Evolutionary conservation across 345 rosid species (phyloP).

Genomic region (Eucalyptus regnans): DNA sequence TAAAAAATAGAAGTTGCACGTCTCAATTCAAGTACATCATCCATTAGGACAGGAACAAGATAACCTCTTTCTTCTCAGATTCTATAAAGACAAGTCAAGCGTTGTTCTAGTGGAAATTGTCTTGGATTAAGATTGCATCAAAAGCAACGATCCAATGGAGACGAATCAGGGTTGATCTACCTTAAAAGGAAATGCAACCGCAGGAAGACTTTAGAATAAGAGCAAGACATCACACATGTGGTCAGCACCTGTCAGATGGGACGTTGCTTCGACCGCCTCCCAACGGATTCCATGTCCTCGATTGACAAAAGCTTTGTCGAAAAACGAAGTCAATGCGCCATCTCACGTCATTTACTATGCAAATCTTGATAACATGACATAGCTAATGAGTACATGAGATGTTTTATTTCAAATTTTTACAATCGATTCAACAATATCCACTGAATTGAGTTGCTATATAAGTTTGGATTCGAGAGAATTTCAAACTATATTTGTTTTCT

Average conservation of each 20-base stretch:
- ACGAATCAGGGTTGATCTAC: neutral
- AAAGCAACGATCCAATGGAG: neutral
- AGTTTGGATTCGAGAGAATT: neutral
- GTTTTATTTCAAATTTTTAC: neutral
- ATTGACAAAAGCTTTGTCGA: neutral
- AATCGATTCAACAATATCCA: neutral
- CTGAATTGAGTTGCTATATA: neutral
- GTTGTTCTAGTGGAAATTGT: neutral
- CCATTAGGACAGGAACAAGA: neutral
- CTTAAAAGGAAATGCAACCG: neutral
- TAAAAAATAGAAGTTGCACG: neutral
- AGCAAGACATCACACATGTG: neutral
- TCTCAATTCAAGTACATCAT: neutral
- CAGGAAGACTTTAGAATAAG: neutral
- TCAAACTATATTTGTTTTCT: neutral
- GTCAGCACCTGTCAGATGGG: neutral
- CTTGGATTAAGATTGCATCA: neutral
- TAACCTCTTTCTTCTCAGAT: neutral
- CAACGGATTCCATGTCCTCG: neutral
- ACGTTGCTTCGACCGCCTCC: neutral
- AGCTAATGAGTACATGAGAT: neutral
- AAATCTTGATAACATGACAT: neutral
- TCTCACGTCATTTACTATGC: neutral
- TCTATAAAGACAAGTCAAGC: neutral
- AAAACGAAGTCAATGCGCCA: neutral